Evolutionary conservation across 2,329 filamentous ascomycete species (phyloP).

Genomic region (Alternaria gaisen): DNA sequence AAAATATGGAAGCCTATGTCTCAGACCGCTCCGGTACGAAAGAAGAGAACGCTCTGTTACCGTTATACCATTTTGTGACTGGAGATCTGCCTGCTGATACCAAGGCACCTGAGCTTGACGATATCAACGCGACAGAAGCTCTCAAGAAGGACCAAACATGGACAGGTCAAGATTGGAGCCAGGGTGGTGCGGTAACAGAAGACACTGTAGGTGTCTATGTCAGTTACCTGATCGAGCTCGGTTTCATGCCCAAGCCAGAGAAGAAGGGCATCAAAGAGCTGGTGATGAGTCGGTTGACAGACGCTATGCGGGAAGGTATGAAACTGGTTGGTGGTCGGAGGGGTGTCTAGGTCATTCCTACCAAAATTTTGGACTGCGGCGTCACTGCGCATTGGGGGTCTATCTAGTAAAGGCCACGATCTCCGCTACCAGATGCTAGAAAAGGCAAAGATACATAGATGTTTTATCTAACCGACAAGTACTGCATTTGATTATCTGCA

Average conservation of each 20-base stretch:
- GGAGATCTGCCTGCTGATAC: conserved; percentile 74
- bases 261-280: conserved; percentile 40
- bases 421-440: not conserved
- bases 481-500: not conserved
- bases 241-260: conserved; percentile 64
- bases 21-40: conserved; percentile 63
- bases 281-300: conserved; percentile 37
- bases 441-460: not conserved
- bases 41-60: conserved; percentile 74
- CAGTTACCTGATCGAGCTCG: conserved; percentile 68
- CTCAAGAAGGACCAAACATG: conserved; percentile 70
- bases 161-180: conserved; percentile 66
- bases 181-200: conserved; percentile 64
- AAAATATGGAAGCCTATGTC: conserved; percentile 73
- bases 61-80: conserved; percentile 77
- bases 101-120: conserved; percentile 77
- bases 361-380: not conserved
- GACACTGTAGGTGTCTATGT: conserved; percentile 71
- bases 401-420: not conserved
- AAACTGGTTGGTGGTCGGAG: conserved; percentile 45
- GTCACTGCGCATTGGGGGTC: not conserved
- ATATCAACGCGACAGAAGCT: conserved; percentile 71
- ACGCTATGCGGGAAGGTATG: conserved; percentile 46
- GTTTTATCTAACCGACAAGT: not conserved
- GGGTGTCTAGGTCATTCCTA: conserved; percentile 28